Evolutionary conservation across 2,329 filamentous ascomycete genomes (phyloP).

Genomic region (Colletotrichum falcatum): DNA sequence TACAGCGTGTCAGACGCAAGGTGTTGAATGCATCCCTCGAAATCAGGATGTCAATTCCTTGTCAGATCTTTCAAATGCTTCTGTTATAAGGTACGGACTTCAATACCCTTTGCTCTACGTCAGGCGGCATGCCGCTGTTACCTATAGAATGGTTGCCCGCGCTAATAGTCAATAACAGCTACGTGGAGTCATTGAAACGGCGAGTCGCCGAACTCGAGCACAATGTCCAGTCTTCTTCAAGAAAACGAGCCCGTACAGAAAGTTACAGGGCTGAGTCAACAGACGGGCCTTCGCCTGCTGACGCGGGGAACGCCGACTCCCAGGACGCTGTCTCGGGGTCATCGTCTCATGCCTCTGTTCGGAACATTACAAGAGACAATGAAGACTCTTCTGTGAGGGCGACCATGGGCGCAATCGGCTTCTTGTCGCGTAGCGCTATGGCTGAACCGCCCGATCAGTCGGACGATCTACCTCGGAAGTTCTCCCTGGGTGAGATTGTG

Average conservation of each 20-base stretch:
- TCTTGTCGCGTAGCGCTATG: constrained; percentile 36
- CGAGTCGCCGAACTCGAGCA: constrained; percentile 27
- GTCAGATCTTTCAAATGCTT: constrained; percentile 28
- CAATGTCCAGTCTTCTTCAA: not conserved
- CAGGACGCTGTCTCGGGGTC: not conserved
- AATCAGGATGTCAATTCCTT: constrained; percentile 22
- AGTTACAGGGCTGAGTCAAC: not conserved
- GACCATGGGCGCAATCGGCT: constrained; percentile 36
- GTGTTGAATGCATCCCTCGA: constrained; percentile 20
- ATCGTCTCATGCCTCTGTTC: not conserved
- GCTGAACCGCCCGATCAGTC: constrained; percentile 23
- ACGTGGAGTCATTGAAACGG: constrained; percentile 25
- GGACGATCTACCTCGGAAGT: constrained; percentile 16
- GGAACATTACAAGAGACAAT: not conserved
- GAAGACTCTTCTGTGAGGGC: constrained; percentile 35
- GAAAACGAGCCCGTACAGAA: constrained; percentile 23
- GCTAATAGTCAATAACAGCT: constrained; percentile 12
- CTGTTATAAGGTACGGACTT: constrained; percentile 16
- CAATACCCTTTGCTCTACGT: not conserved
- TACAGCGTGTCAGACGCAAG: constrained; percentile 14
- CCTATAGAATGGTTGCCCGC: not conserved
- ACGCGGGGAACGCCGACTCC: not conserved
- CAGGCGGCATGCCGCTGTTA: not conserved
- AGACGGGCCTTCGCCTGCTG: not conserved
- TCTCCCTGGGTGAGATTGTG: constrained; percentile 25